Evolutionary conservation across 2,329 filamentous ascomycete genomes (phyloP).

Genomic region (Thermothelomyces thermophilus): DNA sequence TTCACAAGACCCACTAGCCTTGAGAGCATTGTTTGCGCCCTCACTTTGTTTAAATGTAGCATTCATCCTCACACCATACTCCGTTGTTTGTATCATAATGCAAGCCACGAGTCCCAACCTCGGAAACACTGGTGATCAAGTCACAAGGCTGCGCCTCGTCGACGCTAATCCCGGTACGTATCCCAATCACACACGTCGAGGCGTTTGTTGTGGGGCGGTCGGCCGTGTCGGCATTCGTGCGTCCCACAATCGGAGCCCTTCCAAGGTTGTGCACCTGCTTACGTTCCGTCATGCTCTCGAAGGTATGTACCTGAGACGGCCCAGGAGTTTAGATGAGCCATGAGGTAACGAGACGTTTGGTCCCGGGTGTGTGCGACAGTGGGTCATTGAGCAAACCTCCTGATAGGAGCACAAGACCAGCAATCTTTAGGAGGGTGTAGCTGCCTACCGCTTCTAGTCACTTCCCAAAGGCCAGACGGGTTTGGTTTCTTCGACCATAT

Average conservation of each 20-base stretch:
- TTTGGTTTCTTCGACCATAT: neutral
- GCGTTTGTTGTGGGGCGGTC: slow-evolving; percentile 11
- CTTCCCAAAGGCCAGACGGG: neutral
- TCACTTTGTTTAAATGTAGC: too few relatives aligned
- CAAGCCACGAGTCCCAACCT: neutral
- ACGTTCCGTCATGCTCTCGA: slow-evolving; percentile 8
- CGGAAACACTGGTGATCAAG: slow-evolving; percentile 6
- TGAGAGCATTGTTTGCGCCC: too few relatives aligned
- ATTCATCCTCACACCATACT: too few relatives aligned
- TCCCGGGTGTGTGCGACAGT: slow-evolving; percentile 2
- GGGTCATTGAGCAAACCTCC: slow-evolving; percentile 11
- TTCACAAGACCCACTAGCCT: too few relatives aligned
- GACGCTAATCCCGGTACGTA: neutral
- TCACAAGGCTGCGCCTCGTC: slow-evolving; percentile 19
- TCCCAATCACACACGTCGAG: slow-evolving; percentile 1
- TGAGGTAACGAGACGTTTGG: slow-evolving; percentile 8
- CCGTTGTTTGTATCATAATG: too few relatives aligned
- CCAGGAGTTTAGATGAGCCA: slow-evolving; percentile 7
- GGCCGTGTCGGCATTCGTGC: slow-evolving; percentile 10
- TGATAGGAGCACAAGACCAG: slow-evolving; percentile 13
- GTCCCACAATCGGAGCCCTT: slow-evolving; percentile 4
- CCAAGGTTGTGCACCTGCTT: slow-evolving; percentile 8
- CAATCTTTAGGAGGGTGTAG: slow-evolving; percentile 3
- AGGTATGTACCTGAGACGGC: neutral
- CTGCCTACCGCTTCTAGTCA: slow-evolving; percentile 2